Base-by-base conservation (phyloP, 805 yeast species). In the Candida railenensis region DNA sequence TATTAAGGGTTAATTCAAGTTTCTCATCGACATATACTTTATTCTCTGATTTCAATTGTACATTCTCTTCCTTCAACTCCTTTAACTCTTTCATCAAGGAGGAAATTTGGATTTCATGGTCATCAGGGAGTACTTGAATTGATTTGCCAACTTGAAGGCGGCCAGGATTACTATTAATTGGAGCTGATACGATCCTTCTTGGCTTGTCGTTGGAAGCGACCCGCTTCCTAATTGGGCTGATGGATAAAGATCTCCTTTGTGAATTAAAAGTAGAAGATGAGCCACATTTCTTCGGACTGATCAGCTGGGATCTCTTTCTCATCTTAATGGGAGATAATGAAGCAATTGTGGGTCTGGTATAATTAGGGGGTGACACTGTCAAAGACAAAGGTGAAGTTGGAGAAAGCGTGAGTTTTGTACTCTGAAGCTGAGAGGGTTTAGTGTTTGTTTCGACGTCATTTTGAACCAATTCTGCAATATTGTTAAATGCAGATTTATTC, bases 271-370 rank as follows among this genome's bases (percentile, higher is more conserved):
- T n/a, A n/a, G 34, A 34, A 33, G 44, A 32, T 40, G 20, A 16
- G 19, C 5, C 30, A 25, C 11, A 7, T 11, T 12, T 19, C 36
- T 18, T 37, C 28, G 33, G 18, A 25, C 28, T 20, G n/a, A 33
- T 15, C 30, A 25, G 30, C 9, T 25, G 30, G 30, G 30, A 30
- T 28, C 22, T 32, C 12, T 33, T 33, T 34, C 25, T 22, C 16
- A 22, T 22, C 28, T 30, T 14, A 21, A 41, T 14, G 21, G 25
- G 34, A 34, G 46, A 14, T 45, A 42, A 34, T 2, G 69, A 68
- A 2, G 67, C 48, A 4, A 51, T 47, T 0, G 73, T 67, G 3
- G 73, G 69, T 43, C 57, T 57, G 8, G 72, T 69, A 42, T 68
- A 68, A 48, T 53, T 52, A 8, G 70, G 70, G 5, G 30, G 15